Conservation (phyloP, 2,329 filamentous ascomycete species). For the Didymellaceae sp. region DNA sequence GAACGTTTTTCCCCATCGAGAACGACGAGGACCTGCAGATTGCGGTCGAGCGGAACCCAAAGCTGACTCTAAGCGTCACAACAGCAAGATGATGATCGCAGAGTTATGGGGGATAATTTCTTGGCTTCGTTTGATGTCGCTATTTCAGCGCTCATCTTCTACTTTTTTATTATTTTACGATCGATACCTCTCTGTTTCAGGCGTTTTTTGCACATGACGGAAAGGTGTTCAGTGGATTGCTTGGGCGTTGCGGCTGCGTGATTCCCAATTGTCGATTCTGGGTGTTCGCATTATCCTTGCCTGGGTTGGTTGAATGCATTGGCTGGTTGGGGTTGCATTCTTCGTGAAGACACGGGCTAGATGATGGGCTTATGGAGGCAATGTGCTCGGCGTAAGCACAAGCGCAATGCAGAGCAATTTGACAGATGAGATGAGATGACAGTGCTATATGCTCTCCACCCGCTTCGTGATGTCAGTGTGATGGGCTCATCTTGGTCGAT, state of each 20-base stretch:
- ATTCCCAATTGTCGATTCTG: slow-evolving; percentile 16
- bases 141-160: background rate
- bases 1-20: slow-evolving; percentile 74
- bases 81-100: slow-evolving; percentile 25
- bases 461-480: background rate
- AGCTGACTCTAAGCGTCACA: slow-evolving; percentile 70
- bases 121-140: slow-evolving; percentile 8
- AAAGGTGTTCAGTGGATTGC: slow-evolving; percentile 12
- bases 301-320: slow-evolving; percentile 12
- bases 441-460: background rate
- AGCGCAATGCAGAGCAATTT: slow-evolving; percentile 7
- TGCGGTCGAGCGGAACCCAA: slow-evolving; percentile 83
- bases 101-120: background rate
- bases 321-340: slow-evolving; percentile 10
- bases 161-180: slow-evolving; percentile 15
- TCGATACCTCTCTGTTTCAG: slow-evolving; percentile 22
- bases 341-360: slow-evolving; percentile 7
- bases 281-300: slow-evolving; percentile 9
- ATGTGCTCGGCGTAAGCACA: slow-evolving; percentile 8
- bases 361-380: slow-evolving; percentile 6
- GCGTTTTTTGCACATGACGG: slow-evolving; percentile 15
- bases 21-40: slow-evolving; percentile 82
- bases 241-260: slow-evolving; percentile 15
- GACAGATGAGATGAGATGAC: slow-evolving; percentile 5
- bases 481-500: background rate